phyloP scores from a whole-genome alignment of 2,329 filamentous ascomycete genomes.

The Chalara sp. region DNA sequence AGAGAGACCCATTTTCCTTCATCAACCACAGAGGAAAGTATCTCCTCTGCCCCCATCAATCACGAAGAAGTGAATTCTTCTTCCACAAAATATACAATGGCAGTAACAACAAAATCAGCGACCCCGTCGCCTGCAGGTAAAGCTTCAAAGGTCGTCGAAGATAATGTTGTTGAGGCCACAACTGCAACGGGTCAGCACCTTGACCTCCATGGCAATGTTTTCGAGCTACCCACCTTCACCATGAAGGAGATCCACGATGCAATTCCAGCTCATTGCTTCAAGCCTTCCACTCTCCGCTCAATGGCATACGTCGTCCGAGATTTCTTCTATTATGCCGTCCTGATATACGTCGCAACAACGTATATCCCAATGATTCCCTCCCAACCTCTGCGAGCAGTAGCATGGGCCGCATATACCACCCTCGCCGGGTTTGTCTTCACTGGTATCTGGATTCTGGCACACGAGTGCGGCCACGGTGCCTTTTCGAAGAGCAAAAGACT shows the following conservation, averaged over 20 bases:
- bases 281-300: slow-evolving; percentile 47
- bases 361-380: slow-evolving; percentile 46
- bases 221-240: slow-evolving; percentile 27
- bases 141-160: slow-evolving; percentile 34
- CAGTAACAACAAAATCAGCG: not conserved
- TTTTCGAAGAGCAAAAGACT: slow-evolving; percentile 51
- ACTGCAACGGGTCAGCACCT: slow-evolving; percentile 37
- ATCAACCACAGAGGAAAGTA: no score
- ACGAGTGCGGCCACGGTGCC: slow-evolving; percentile 66
- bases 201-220: slow-evolving; percentile 27
- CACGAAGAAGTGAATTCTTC: no score
- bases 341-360: slow-evolving; percentile 42
- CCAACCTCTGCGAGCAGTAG: slow-evolving; percentile 36
- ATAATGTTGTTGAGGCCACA: not conserved
- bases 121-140: slow-evolving; percentile 37
- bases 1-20: no score
- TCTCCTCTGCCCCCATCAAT: no score
- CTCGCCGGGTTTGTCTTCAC: slow-evolving; percentile 61
- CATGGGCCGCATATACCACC: slow-evolving; percentile 56
- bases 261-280: slow-evolving; percentile 58
- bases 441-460: slow-evolving; percentile 65
- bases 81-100: not conserved
- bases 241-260: slow-evolving; percentile 34
- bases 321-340: slow-evolving; percentile 40
- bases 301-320: slow-evolving; percentile 54